These are phyloP conservation scores for Cladosporium phlei DNA, from an alignment of 2,329 filamentous ascomycete species.

Conservation along the genomic window DNA sequence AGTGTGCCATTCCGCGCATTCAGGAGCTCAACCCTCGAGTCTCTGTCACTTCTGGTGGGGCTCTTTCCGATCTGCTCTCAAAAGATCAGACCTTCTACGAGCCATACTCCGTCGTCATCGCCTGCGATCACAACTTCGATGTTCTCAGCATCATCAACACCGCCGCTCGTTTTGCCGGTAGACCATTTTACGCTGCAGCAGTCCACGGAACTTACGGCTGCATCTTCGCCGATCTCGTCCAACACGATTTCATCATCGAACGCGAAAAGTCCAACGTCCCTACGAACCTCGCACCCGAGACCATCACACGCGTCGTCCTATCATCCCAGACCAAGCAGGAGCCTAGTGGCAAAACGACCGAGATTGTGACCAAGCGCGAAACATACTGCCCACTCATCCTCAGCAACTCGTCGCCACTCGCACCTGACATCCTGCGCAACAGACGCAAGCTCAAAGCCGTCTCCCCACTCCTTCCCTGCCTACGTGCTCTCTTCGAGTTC, in stretches of 20 bases:
- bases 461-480: conserved; percentile 76
- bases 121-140: conserved; percentile 75
- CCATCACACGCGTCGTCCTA: conserved; percentile 70
- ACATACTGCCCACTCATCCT: conserved; percentile 82
- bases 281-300: conserved; percentile 58
- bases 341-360: conserved; percentile 62
- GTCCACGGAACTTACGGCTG: conserved; percentile 90
- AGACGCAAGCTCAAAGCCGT: conserved; percentile 67
- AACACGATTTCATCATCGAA: conserved; percentile 85
- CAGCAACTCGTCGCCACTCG: conserved; percentile 72
- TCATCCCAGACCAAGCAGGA: conserved; percentile 65
- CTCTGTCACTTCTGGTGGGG: conserved; percentile 49
- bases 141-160: conserved; percentile 78
- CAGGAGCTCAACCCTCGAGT: conserved; percentile 88
- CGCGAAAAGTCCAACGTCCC: conserved; percentile 73
- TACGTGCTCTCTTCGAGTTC: conserved; percentile 89
- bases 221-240: conserved; percentile 87
- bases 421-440: conserved; percentile 62
- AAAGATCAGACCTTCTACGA: conserved; percentile 72
- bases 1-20: conserved; percentile 72
- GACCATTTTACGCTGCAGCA: conserved; percentile 83
- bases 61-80: conserved; percentile 59
- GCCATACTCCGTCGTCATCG: conserved; percentile 79
- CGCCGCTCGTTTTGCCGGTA: conserved; percentile 69
- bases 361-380: conserved; percentile 88